A percentile compares a stretch with the other conserved stretches of the same genome.
These are phyloP conservation scores for Cyanidioschyzon merolae DNA, from an alignment of 23 red algal species.

Conservation along the genomic window DNA sequence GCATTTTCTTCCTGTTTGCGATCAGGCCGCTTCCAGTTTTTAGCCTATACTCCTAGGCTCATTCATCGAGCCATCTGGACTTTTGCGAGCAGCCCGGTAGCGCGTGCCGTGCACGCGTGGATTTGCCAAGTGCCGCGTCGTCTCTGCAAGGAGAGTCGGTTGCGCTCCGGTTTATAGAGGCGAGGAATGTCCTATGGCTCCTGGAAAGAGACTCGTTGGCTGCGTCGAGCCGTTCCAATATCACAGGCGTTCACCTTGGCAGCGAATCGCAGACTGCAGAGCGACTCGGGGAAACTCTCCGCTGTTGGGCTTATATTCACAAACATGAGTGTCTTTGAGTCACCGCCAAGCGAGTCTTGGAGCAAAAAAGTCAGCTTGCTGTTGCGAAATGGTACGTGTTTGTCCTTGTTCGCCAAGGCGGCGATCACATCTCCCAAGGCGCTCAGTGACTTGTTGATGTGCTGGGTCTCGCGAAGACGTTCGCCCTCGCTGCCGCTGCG, in stretches of 20 bases:
- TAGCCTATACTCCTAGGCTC: no score
- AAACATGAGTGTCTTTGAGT: slow-evolving; percentile 98
- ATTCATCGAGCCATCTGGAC: no score
- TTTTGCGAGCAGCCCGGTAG: no score
- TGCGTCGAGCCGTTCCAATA: slow-evolving; percentile 64
- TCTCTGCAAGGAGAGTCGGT: no score
- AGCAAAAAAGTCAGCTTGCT: slow-evolving; percentile 93
- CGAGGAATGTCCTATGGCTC: background rate
- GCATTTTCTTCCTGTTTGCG: no score
- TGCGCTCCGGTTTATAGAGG: no score
- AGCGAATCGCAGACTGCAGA: slow-evolving; percentile 80
- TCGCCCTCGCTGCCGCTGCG: slow-evolving; percentile 51
- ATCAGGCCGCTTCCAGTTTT: no score
- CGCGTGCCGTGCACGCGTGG: no score
- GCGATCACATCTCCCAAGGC: slow-evolving; percentile 63
- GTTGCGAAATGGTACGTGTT: slow-evolving; percentile 73
- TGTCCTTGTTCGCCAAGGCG: slow-evolving; percentile 42
- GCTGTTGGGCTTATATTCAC: slow-evolving; percentile 70
- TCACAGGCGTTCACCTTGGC: slow-evolving; percentile 91
- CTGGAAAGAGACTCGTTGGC: slow-evolving; percentile 1
- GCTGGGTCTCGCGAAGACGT: slow-evolving; percentile 60
- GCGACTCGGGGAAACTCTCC: slow-evolving; percentile 69
- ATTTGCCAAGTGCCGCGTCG: no score
- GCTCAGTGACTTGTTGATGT: slow-evolving; percentile 86
- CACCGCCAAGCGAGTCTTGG: slow-evolving; percentile 83